phyloP scores from a whole-genome alignment of 1,139 yeast species.

The Yamadazyma taylorii region DNA sequence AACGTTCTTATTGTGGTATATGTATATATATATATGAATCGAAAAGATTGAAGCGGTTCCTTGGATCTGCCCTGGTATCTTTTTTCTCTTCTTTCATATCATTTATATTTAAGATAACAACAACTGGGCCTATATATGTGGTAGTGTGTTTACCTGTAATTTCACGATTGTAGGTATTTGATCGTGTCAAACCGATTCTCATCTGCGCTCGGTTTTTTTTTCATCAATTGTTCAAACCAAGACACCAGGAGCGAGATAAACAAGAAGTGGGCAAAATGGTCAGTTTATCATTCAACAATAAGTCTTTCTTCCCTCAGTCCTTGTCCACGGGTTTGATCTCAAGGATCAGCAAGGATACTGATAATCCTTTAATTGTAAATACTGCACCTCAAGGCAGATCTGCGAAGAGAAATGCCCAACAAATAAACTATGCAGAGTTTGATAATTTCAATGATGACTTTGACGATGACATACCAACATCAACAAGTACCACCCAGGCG shows the following conservation, averaged over 20 bases:
- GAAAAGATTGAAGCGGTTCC: too few species aligned
- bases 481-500: slow-evolving; percentile 21
- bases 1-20: too few species aligned
- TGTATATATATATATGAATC: too few species aligned
- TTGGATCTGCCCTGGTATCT: neutral
- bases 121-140: too few species aligned
- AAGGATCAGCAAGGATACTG: slow-evolving; percentile 63
- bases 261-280: neutral
- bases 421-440: slow-evolving; percentile 80
- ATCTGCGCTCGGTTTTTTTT: too few species aligned
- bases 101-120: too few species aligned
- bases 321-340: slow-evolving; percentile 68
- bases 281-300: slow-evolving; percentile 9
- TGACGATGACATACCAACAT: slow-evolving; percentile 49
- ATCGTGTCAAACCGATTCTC: neutral
- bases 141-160: neutral
- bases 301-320: slow-evolving; percentile 65
- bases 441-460: slow-evolving; percentile 64
- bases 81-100: neutral
- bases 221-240: neutral
- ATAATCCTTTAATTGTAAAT: slow-evolving; percentile 56
- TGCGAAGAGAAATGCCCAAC: slow-evolving; percentile 71
- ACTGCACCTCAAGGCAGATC: slow-evolving; percentile 76
- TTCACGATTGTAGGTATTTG: too few species aligned
- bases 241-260: neutral